Percentiles rank a stretch among this genome's conserved stretches.
phyloP scores from a whole-genome alignment of 345 rosid species.

The Balakata baccata region DNA sequence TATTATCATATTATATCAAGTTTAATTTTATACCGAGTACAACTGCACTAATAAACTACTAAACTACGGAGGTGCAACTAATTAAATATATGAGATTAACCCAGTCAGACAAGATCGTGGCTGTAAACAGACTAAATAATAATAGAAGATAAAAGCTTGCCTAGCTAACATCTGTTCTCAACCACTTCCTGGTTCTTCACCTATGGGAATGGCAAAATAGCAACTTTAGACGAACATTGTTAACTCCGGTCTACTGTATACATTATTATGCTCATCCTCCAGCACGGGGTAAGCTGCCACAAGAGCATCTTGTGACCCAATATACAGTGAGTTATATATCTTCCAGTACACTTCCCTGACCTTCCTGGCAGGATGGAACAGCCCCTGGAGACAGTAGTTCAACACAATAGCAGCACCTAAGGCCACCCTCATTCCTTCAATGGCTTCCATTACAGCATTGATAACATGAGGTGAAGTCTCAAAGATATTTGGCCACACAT shows the following conservation, averaged over 20 bases:
- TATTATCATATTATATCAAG: background rate
- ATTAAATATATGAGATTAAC: background rate
- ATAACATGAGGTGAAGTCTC: slow-evolving; percentile 99
- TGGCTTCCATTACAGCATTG: slow-evolving; percentile 97
- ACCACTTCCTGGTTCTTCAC: background rate
- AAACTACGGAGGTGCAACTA: background rate
- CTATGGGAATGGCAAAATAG: background rate
- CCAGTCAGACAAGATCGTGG: background rate
- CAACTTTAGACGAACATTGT: slow-evolving; percentile 56
- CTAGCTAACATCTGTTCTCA: background rate
- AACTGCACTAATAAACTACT: background rate
- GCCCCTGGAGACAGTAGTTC: slow-evolving; percentile 94
- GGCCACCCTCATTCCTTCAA: slow-evolving; percentile 97
- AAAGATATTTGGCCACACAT: slow-evolving; percentile 96
- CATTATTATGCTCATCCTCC: slow-evolving; percentile 71
- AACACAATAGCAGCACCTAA: slow-evolving; percentile 80
- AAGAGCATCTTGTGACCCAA: slow-evolving; percentile 87
- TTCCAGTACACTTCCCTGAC: slow-evolving; percentile 99
- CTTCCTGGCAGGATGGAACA: slow-evolving; percentile 96
- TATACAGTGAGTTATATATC: slow-evolving; percentile 91
- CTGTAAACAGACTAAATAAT: background rate
- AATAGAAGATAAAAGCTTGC: background rate
- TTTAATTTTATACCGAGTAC: background rate
- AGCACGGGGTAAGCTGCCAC: slow-evolving; percentile 89
- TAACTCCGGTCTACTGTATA: slow-evolving; percentile 91